Evolutionary conservation across 202 grass and related monocot genomes (phyloP).

Genomic region (Panicum virgatum): DNA sequence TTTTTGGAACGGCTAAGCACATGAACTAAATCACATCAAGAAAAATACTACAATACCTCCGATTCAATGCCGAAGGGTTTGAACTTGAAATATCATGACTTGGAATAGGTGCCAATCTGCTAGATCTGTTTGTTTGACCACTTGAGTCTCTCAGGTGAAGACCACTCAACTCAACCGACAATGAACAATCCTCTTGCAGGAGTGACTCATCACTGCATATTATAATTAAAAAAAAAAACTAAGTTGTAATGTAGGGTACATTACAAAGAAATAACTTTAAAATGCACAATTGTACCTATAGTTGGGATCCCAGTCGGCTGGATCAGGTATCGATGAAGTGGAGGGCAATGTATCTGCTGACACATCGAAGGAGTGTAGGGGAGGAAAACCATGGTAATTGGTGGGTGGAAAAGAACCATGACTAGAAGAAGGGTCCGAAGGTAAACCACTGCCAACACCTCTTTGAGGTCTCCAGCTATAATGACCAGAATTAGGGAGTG

Average conservation of each 20-base stretch:
- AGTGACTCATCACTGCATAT: constrained; percentile 84
- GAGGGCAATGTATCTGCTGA: constrained; percentile 56
- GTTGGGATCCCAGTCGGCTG: constrained; percentile 92
- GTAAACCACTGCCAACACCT: constrained; percentile 45
- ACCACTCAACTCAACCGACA: constrained; percentile 58
- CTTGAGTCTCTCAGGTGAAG: constrained; percentile 51
- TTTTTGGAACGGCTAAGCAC: neutral
- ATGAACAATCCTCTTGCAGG: constrained; percentile 80
- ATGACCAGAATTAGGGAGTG: constrained; percentile 60
- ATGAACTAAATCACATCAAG: constrained; percentile 4
- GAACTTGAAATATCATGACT: constrained; percentile 54
- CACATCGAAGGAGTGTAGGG: constrained; percentile 41
- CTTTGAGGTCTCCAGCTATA: constrained; percentile 75
- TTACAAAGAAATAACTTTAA: constrained; percentile 32
- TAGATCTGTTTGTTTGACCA: constrained; percentile 47
- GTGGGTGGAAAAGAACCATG: constrained; percentile 63
- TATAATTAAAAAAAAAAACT: constrained; percentile 9
- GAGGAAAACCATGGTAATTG: constrained; percentile 34
- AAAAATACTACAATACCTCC: constrained; percentile 56
- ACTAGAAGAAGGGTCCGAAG: constrained; percentile 45
- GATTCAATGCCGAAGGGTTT: constrained; percentile 57
- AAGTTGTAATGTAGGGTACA: constrained; percentile 20
- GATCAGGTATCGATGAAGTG: constrained; percentile 69
- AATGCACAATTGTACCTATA: constrained; percentile 82
- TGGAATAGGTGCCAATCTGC: constrained; percentile 59